Evolutionary conservation across 768 basidiomycete species (phyloP), one percentile per base, ranked within the genome.

Genomic region (Suillus hirtellus): DNA sequence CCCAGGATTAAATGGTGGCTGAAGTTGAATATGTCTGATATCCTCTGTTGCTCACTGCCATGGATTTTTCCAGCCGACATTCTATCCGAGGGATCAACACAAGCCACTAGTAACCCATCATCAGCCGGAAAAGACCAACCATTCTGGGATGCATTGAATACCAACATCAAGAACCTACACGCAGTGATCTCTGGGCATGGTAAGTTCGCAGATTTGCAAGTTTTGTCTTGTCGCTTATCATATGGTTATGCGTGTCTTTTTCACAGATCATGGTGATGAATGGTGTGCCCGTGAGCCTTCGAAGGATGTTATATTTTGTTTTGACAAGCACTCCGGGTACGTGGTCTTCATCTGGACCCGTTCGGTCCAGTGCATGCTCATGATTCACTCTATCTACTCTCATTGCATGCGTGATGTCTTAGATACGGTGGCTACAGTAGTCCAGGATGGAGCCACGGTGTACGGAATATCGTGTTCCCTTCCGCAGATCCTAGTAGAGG

Each of bases 131-230:
- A 82, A 56, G 89, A 91, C 67, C 67, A 74, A 37, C 76, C 81
- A 0, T 93, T 89, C 76, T 92, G 86, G 87, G 75, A 83, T 49
- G 76, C 88, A 0, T 71, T 90, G 55, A 87, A 82, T 47, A 71
- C 70, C 21, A 78, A 87, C 53, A 80, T 91, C 66, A 83, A 83
- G 73, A 89, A 90, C 66, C 72, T 92, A 7, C 85, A 84, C 56
- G 89, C 83, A 0, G 81, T 90, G 44, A 77, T 91, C 10, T 90
- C 88, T 2, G 89, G 90, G 47, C 90, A 92, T 62, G 88, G 89
- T 89, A 64, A 53, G 34, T n/a, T 31, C 2, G 19, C 17, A 34
- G 2, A 11, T 34, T n/a, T 53, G 10, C 34, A 53, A 49, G 3
- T 49, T 15, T 9, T 43, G 75, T 69, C 21, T 10, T 21, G 62